Conservation (phyloP, 2,329 filamentous ascomycete species). For the Gaeumannomyces sp. region DNA sequence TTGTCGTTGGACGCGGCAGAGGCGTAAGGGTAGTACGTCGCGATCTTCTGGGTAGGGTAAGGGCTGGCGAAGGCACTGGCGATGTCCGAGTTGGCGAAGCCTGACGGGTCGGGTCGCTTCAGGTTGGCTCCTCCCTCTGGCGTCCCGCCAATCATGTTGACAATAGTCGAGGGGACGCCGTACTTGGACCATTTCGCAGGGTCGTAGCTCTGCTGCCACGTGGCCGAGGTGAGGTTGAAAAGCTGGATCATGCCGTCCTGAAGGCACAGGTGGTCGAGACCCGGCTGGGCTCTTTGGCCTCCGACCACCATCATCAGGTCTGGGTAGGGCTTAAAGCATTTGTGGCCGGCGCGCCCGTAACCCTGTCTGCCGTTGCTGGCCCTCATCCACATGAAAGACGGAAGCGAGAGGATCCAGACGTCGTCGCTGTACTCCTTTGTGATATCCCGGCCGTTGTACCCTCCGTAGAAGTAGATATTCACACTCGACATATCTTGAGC, state of each 20-base stretch:
- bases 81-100: slow-evolving; percentile 45
- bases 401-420: slow-evolving; percentile 75
- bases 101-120: slow-evolving; percentile 53
- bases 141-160: slow-evolving; percentile 61
- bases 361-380: slow-evolving; percentile 37
- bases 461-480: slow-evolving; percentile 82
- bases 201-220: slow-evolving; percentile 67
- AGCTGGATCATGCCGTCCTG: slow-evolving; percentile 50
- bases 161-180: slow-evolving; percentile 58
- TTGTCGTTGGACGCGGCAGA: slow-evolving; percentile 24
- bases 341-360: slow-evolving; percentile 64
- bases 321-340: slow-evolving; percentile 69
- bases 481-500: slow-evolving; percentile 67
- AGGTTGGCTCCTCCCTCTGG: slow-evolving; percentile 62
- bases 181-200: slow-evolving; percentile 60
- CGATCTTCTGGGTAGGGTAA: slow-evolving; percentile 53
- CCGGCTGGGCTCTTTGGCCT: slow-evolving; percentile 35
- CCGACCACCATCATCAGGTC: slow-evolving; percentile 76
- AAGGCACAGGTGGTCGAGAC: slow-evolving; percentile 35
- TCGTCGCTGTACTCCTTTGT: slow-evolving; percentile 48
- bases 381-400: slow-evolving; percentile 72
- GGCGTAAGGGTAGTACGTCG: slow-evolving; percentile 55
- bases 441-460: slow-evolving; percentile 51
- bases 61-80: slow-evolving; percentile 44
- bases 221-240: slow-evolving; percentile 65